Percentiles rank a stretch among this genome's conserved stretches.
Conservation (phyloP, 1,284 basidiomycete species). For the Xerocomus alliaceus region DNA sequence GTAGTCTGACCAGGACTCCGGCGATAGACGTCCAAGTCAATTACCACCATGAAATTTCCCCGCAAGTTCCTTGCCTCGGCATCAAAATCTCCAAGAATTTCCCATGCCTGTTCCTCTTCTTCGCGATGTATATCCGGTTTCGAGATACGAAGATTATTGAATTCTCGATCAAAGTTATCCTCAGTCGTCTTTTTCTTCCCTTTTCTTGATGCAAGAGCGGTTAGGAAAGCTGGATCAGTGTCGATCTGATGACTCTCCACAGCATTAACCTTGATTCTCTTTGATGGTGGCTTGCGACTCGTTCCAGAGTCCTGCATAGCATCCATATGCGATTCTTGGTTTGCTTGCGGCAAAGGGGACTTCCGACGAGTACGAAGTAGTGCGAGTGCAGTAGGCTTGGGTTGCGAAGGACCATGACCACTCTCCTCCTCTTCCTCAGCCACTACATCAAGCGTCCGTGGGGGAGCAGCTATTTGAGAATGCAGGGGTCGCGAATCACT, state of each 20-base stretch:
- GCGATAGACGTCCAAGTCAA: constrained; percentile 68
- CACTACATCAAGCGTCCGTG: constrained; percentile 46
- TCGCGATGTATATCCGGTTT: constrained; percentile 62
- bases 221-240: constrained; percentile 70
- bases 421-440: constrained; percentile 63
- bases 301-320: neutral
- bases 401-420: constrained; percentile 2
- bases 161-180: constrained; percentile 83
- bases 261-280: constrained; percentile 9
- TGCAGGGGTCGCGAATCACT: constrained; percentile 41
- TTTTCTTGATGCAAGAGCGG: constrained; percentile 75
- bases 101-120: constrained; percentile 61
- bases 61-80: constrained; percentile 62
- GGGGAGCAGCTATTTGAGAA: constrained; percentile 9
- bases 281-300: constrained; percentile 8
- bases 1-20: constrained; percentile 21
- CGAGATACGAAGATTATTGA: constrained; percentile 80
- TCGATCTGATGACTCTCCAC: constrained; percentile 46
- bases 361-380: constrained; percentile 2
- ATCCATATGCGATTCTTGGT: neutral
- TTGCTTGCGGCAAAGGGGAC: neutral
- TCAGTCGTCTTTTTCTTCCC: constrained; percentile 74
- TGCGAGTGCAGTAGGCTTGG: constrained; percentile 1
- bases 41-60: constrained; percentile 87
- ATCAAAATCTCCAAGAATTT: constrained; percentile 75